These are phyloP conservation scores for Naganishia onofrii DNA, from an alignment of 768 basidiomycete species.

Conservation along the genomic window DNA sequence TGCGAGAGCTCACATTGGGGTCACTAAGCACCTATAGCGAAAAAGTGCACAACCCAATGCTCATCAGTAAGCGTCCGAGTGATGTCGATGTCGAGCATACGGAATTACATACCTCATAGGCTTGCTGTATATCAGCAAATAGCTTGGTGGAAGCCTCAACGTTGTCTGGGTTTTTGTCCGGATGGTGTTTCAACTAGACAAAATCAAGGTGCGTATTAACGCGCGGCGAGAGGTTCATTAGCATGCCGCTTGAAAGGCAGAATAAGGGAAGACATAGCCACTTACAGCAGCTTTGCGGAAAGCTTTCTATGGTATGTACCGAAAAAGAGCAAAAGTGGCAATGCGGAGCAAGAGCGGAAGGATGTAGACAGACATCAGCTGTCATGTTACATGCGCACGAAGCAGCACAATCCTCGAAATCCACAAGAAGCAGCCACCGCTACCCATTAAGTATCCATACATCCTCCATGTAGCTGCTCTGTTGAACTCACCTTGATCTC, in stretches of 20 bases:
- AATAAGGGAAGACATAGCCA: conserved; percentile 50
- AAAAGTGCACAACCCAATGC: conserved; percentile 8
- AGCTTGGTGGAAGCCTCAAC: conserved; percentile 79
- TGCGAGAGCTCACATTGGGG: conserved; percentile 70
- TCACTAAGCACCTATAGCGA: conserved; percentile 75
- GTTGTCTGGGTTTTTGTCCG: conserved; percentile 71
- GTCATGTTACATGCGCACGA: not conserved
- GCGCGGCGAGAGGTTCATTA: conserved; percentile 31
- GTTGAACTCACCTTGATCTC: conserved; percentile 73
- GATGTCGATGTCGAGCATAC: not conserved
- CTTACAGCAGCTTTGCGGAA: conserved; percentile 80
- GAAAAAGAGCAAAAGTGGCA: not conserved
- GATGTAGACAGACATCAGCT: not conserved
- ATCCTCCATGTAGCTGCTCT: not conserved
- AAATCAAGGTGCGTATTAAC: not conserved
- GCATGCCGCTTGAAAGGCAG: not conserved
- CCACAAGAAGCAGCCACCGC: no score
- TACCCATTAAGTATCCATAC: not conserved
- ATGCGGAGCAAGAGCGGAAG: not conserved
- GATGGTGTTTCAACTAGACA: conserved; percentile 50
- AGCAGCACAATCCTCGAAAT: not conserved
- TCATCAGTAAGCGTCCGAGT: not conserved
- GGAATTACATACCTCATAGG: conserved; percentile 72
- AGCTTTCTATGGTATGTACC: conserved; percentile 59
- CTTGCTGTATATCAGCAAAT: conserved; percentile 86